phyloP scores from a whole-genome alignment of 2,329 filamentous ascomycete species.

The Aspergillus pseudoterreus region DNA sequence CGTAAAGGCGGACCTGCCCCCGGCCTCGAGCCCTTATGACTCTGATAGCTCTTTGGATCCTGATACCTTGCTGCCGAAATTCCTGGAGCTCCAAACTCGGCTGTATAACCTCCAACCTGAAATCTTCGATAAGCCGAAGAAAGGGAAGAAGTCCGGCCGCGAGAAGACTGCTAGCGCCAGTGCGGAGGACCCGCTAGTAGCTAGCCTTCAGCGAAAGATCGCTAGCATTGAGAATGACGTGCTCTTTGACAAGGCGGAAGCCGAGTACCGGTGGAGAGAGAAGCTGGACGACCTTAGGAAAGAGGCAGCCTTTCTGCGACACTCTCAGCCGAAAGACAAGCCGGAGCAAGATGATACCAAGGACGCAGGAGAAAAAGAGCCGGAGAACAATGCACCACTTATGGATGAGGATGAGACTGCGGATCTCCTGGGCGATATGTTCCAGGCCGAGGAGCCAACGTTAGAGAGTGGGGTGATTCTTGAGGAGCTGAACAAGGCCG shows the following conservation, averaged over 20 bases:
- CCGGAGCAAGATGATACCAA: background rate
- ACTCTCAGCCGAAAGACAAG: slow-evolving; percentile 18
- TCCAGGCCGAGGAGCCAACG: slow-evolving; percentile 44
- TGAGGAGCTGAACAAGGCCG: slow-evolving; percentile 19
- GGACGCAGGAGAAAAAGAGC: slow-evolving; percentile 9
- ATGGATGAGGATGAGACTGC: slow-evolving; percentile 35
- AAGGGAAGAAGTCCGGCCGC: slow-evolving; percentile 40
- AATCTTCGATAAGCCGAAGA: slow-evolving; percentile 41
- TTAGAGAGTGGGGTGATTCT: slow-evolving; percentile 41
- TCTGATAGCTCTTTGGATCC: slow-evolving; percentile 68
- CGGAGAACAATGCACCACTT: slow-evolving; percentile 13
- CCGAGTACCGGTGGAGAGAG: slow-evolving; percentile 63
- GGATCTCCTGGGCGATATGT: slow-evolving; percentile 57
- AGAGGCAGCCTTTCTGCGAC: slow-evolving; percentile 45
- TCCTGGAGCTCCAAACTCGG: slow-evolving; percentile 68
- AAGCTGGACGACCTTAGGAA: slow-evolving; percentile 59
- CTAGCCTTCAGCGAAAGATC: slow-evolving; percentile 69
- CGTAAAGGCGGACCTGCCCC: slow-evolving; percentile 22
- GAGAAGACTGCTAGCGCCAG: slow-evolving; percentile 12
- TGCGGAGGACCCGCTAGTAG: slow-evolving; percentile 46
- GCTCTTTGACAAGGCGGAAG: slow-evolving; percentile 65
- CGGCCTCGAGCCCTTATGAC: slow-evolving; percentile 28
- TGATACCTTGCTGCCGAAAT: slow-evolving; percentile 70
- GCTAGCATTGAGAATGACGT: slow-evolving; percentile 73
- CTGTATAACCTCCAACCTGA: slow-evolving; percentile 61